phyloP scores from a whole-genome alignment of 148 eudicot species.

The Nepenthes mirabilis region DNA sequence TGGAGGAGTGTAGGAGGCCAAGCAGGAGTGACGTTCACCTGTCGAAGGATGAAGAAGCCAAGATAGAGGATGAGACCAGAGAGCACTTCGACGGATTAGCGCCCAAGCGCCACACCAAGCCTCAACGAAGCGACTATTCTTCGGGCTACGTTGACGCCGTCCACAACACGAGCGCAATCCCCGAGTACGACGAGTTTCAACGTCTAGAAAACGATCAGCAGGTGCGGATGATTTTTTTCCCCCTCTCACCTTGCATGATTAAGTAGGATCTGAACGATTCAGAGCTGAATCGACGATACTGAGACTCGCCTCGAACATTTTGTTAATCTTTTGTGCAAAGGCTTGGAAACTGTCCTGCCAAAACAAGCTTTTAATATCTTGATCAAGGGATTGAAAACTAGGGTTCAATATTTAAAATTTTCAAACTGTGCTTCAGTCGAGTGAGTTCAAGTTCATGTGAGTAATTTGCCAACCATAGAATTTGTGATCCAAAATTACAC shows the following conservation, averaged over 20 bases:
- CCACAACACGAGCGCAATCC: constrained; percentile 19
- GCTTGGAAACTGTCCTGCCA: no score
- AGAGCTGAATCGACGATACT: no score
- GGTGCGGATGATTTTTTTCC: not conserved
- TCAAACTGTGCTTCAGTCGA: no score
- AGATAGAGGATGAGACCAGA: constrained; percentile 41
- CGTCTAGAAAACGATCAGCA: constrained; percentile 41
- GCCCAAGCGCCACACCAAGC: constrained; percentile 76
- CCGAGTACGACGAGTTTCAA: constrained; percentile 51
- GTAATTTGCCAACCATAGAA: no score
- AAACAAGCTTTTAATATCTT: no score
- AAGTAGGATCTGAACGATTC: no score
- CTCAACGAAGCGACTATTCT: constrained; percentile 74
- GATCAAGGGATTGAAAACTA: no score
- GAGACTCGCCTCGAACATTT: no score
- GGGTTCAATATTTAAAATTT: no score
- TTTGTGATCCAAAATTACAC: no score
- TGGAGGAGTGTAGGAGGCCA: constrained; percentile 28
- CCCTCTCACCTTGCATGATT: not conserved
- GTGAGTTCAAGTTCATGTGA: no score
- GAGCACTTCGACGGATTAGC: constrained; percentile 58
- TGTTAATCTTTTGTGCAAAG: no score
- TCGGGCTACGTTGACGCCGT: constrained; percentile 33
- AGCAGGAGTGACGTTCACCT: constrained; percentile 65
- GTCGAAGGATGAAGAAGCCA: constrained; percentile 51